Base-by-base conservation (phyloP, 2,329 filamentous ascomycete genomes). In the Aureobasidium mangrovei region DNA sequence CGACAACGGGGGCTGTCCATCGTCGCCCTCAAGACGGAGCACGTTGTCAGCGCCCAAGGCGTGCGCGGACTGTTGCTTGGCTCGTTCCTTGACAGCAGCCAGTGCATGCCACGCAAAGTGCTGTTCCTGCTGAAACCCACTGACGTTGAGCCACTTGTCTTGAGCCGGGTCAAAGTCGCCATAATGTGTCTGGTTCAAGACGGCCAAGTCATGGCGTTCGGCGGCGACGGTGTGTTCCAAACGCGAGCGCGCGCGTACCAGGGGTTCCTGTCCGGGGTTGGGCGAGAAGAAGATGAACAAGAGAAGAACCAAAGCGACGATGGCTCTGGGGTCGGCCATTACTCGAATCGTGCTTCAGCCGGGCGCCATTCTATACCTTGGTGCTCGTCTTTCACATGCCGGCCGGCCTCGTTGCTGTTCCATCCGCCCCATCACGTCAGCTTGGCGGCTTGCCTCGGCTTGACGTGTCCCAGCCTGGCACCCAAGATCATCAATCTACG, bases 101-200 rank as follows among this genome's bases (percentile, higher is more conserved):
- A 96, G 73, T 55, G 89, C 77, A 33, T 84, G 79, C 91, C 91
- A 96, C 1, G 81, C 84, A 68, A 87, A 88, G 4, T 79, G 82
- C 69, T 95, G 86, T 24, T 82, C 78, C 44, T 81, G 73, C 46
- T 86, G 80, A 58, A 94, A 83, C 1, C 91, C 91, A 2, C 87
- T 87, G 49, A 95, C 73, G 49, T 76, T 76, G 56, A 71, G 58
- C 76, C 73, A 79, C 59, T 67, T 72, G 56, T 73, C 65, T 7
- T 70, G 64, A 31, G 57, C 58, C 24, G 72, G 67, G 62, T 75
- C 67, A 38, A 82, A 75, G 52, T 79, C 74, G 35, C 76, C 77
- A 67, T 78, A 79, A 4, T 66, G 67, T 6, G 77, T 76, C 54
- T 71, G 72, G 48, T 75, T 75, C 36, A 79, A 61, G n/a, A 77